phyloP scores from a whole-genome alignment of 192 early-diverging fungal genomes.

The Funneliformis geosporum region DNA sequence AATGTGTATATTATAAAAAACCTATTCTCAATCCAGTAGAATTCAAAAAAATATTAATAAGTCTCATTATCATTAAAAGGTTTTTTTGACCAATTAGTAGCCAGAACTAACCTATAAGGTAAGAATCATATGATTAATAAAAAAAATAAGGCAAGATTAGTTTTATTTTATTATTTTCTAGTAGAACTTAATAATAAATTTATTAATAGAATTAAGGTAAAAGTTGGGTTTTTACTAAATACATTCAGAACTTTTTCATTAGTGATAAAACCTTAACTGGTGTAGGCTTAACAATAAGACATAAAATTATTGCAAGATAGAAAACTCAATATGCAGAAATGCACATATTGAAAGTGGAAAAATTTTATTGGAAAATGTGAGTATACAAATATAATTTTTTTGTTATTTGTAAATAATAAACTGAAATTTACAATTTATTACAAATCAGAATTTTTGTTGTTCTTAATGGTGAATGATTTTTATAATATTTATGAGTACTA shows the following conservation, averaged over 20 bases:
- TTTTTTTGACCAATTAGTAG: not conserved
- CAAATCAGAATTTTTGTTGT: not conserved
- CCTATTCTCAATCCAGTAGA: not conserved
- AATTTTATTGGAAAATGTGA: not conserved
- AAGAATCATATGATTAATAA: constrained; percentile 11
- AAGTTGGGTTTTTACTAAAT: not conserved
- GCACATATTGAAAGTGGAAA: constrained; percentile 2
- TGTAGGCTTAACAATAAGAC: constrained; percentile 8
- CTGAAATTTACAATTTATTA: not conserved
- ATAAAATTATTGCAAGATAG: constrained; percentile 19
- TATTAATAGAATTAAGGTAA: constrained; percentile 10
- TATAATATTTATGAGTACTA: constrained; percentile 2
- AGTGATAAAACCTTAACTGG: not conserved
- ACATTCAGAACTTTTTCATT: too few relatives aligned
- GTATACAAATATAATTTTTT: not conserved
- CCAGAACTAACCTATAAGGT: not conserved
- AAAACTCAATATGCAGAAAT: not conserved
- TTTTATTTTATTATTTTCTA: constrained; percentile 22
- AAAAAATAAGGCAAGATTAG: constrained; percentile 9
- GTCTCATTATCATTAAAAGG: too few relatives aligned
- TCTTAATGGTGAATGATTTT: not conserved
- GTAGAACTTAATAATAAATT: constrained; percentile 12
- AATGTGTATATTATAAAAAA: not conserved
- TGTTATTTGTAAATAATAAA: constrained; percentile 11
- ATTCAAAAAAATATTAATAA: not conserved